A percentile compares a stretch with the other conserved stretches of the same genome.
Conservation (phyloP, 163 green algal species). For the Scenedesmus sp. region DNA sequence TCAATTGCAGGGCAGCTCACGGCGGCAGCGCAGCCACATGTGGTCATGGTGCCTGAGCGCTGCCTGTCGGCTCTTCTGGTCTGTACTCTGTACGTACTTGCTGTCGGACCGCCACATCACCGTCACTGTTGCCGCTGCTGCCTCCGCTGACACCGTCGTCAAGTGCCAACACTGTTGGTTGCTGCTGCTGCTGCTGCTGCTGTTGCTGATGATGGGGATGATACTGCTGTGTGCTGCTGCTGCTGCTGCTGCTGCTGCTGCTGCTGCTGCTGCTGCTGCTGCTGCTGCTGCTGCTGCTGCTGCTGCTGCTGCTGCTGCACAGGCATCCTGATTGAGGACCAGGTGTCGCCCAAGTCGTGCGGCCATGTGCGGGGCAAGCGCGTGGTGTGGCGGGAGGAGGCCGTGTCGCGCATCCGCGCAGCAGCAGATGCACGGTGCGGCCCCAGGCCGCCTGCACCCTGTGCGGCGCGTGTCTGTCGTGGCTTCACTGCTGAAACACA, state of each 20-base stretch:
- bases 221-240: no score
- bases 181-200: slow-evolving; percentile 65
- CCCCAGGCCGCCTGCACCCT: no score
- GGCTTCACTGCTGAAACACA: no score
- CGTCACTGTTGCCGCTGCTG: background rate
- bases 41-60: no score
- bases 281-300: slow-evolving; percentile 13
- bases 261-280: no score
- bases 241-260: no score
- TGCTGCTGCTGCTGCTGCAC: background rate
- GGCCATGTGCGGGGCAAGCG: slow-evolving; percentile 91
- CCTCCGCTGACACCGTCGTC: no score
- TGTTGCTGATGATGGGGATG: no score
- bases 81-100: background rate
- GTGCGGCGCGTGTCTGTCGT: no score
- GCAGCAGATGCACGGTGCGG: slow-evolving; percentile 84
- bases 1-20: no score
- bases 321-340: slow-evolving; percentile 96
- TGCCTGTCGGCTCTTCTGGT: background rate
- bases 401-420: slow-evolving; percentile 85
- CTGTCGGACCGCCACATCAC: background rate
- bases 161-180: no score
- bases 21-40: no score
- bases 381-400: slow-evolving; percentile 90
- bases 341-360: slow-evolving; percentile 93